Conservation (phyloP, 2,329 filamentous ascomycete species). For the Cephalotrichum gorgonifer region DNA sequence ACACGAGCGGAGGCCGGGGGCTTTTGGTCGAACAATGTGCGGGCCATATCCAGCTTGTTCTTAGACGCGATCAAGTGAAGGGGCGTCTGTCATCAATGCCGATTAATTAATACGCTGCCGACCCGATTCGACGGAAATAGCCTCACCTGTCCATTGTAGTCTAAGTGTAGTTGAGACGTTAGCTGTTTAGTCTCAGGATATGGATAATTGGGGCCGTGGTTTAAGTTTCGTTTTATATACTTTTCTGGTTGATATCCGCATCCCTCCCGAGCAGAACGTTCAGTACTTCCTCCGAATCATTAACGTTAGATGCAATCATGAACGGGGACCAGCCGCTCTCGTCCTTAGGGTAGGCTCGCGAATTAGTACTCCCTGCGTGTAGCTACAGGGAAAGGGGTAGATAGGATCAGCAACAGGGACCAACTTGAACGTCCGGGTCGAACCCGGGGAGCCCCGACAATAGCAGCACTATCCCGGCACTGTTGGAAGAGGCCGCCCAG, state of each 20-base stretch:
- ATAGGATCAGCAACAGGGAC: neutral
- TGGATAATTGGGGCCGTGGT: no score
- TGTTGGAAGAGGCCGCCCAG: slow-evolving; percentile 85
- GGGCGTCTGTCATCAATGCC: slow-evolving; percentile 48
- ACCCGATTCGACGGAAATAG: neutral
- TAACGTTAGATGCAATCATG: slow-evolving; percentile 71
- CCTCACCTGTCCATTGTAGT: slow-evolving; percentile 53
- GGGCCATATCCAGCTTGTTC: slow-evolving; percentile 71
- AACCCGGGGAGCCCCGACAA: slow-evolving; percentile 63
- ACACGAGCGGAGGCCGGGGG: slow-evolving; percentile 63
- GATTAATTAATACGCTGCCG: neutral
- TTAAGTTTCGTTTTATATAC: slow-evolving; percentile 24
- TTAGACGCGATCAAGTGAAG: slow-evolving; percentile 92
- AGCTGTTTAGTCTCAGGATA: slow-evolving; percentile 1
- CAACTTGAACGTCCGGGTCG: slow-evolving; percentile 71
- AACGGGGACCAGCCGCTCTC: slow-evolving; percentile 72
- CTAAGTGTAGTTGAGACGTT: slow-evolving; percentile 22
- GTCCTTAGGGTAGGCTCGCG: slow-evolving; percentile 39
- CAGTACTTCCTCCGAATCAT: slow-evolving; percentile 59
- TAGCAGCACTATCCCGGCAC: slow-evolving; percentile 60
- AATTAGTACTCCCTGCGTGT: neutral
- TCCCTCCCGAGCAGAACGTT: slow-evolving; percentile 57
- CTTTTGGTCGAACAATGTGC: slow-evolving; percentile 62
- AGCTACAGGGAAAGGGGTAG: neutral
- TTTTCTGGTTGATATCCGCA: slow-evolving; percentile 66